Evolutionary conservation across 306 rosid genomes (phyloP).

Genomic region (Lablab purpureus): DNA sequence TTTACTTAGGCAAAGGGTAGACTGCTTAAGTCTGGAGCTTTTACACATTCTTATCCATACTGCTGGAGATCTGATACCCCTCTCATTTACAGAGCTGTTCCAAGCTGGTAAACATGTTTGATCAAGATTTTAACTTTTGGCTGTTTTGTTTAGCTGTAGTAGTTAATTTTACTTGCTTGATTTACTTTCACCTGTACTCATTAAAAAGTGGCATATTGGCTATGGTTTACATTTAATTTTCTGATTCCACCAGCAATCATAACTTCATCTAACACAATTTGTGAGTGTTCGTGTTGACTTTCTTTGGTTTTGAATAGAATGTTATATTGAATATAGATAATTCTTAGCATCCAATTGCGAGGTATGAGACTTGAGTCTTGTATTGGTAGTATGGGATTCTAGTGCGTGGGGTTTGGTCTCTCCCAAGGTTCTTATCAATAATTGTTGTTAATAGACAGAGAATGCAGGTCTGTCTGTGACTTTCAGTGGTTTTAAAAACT

Average conservation of each 20-base stretch:
- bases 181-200: slow-evolving; percentile 16
- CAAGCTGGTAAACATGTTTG: slow-evolving; percentile 80
- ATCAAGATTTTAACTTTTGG: slow-evolving; percentile 26
- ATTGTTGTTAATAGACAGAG: neutral
- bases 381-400: neutral
- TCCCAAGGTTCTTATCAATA: neutral
- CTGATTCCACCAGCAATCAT: neutral
- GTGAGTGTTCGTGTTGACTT: neutral
- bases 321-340: neutral
- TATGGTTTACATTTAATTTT: slow-evolving; percentile 27
- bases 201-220: slow-evolving; percentile 15
- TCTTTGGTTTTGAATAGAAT: neutral
- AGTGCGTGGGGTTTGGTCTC: neutral
- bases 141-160: slow-evolving; percentile 35
- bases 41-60: slow-evolving; percentile 90
- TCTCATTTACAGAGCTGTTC: slow-evolving; percentile 95
- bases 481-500: neutral
- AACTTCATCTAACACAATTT: neutral
- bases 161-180: slow-evolving; percentile 19
- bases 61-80: slow-evolving; percentile 96
- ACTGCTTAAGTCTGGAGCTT: slow-evolving; percentile 77
- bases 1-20: slow-evolving; percentile 84
- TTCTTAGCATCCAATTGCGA: neutral
- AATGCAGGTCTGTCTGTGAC: neutral
- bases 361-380: slow-evolving; percentile 1